Evolutionary conservation across 148 eudicot species (phyloP), one percentile per base, ranked within the genome.

Genomic region (Dianthus caryophyllus): DNA sequence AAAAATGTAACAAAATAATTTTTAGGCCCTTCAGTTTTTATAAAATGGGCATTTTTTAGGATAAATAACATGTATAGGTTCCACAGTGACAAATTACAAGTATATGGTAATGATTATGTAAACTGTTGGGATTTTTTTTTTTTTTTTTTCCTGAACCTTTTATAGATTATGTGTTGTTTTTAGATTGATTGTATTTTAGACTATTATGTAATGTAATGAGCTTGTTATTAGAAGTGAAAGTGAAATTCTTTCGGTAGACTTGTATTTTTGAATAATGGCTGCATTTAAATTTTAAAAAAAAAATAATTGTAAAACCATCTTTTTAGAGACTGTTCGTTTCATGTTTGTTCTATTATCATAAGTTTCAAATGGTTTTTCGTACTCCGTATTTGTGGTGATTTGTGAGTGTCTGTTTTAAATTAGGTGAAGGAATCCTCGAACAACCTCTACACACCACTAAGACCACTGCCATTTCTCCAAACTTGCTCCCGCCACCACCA

Each of bases 41-140:
- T 33, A 50, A 48, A 73, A 54, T 65, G 76, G 76, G 71, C 71
- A 65, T 57, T 65, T 66, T 66, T 57, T 66, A 73, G 76, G 60
- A 2, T 66, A 29, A 65, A 73, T 70, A 73, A 73, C 76, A 66
- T 66, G 71, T 66, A 73, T 73, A 73, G 71, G 58, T 73, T 43
- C 57, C 57, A 53, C 70, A 29, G 66, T 7, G 7, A 33, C 38
- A 33, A 33, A 33, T 33, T 3, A 33, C 7, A 33, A 7, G 38
- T 33, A 33, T 33, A 7, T 2, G 7, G 38, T 2, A 26, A 66
- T 51, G 59, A 4, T 60, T 56, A n/a, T 24, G 44, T 68, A 39
- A 46, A 38, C 52, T 16, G 17, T 48, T 52, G 44, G 47, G 7
- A 41, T 2, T 38, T 38, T 33, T 41, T 24, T 38, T 52, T 21